Base-by-base conservation (phyloP, 2,329 filamentous ascomycete genomes). In the Penicillium sp. region DNA sequence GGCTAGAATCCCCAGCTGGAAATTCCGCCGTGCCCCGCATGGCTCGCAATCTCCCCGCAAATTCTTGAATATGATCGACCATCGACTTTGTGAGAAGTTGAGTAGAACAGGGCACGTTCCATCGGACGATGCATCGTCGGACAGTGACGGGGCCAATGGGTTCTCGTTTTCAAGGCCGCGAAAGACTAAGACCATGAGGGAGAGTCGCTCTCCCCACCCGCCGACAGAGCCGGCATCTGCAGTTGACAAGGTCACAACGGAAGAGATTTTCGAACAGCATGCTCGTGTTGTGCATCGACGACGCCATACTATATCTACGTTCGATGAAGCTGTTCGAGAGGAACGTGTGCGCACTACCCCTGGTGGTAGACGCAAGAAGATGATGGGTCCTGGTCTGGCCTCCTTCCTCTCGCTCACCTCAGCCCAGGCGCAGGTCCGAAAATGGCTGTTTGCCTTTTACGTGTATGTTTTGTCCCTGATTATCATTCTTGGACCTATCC, bases 1-100 rank as follows among this genome's bases (percentile, higher is more conserved):
- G 59, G 92, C 93, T 50, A 84, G 93, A 56, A 90, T 97, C 19
- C 94, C 94, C 2, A 91, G 87, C 66, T 97, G 93, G 91, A 89
- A 92, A 43, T 92, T 97, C 67, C 84, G 86, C 65, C 84, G 87
- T 54, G 76, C 81, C 19, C 72, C 76, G 1, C 70, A 69, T 31
- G 66, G 65, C 5, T 68, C 70, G 55, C 73, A 75, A 64, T 72
- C 75, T 55, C 59, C 69, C 36, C 66, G 72, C 60, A 60, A 71
- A 64, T 62, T 79, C 63, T 68, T 80, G 65, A 73, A 75, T 60
- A 52, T 75, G 65, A 71, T 76, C 55, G 68, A 79, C 63, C 64
- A 75, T 61, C 63, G 82, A 57, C 73, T 81, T 0, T 81, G 81
- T 68, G 76, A 78, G 43, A 78, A 75, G 34, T 70, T 86, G 52